Evolutionary conservation across 768 basidiomycete species (phyloP), one percentile per base, ranked within the genome.

Genomic region (Clavaria fumosa): DNA sequence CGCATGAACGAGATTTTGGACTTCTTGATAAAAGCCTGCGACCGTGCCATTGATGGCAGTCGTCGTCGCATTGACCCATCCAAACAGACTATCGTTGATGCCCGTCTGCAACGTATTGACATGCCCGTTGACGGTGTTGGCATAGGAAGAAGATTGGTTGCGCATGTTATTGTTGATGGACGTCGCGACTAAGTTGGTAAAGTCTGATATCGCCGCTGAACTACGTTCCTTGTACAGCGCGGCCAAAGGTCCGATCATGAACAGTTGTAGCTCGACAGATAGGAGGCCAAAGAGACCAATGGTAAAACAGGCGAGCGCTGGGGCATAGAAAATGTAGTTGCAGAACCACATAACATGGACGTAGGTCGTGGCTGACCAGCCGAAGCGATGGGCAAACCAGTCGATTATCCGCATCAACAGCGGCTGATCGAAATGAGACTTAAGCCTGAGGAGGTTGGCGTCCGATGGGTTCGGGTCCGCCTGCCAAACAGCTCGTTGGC

Each of bases 1-100:
- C 1, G 66, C 64, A 38, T 65, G 60, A n/a, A 97, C 85, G 4
- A 72, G 66, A 31, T 69, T 63, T 56, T 93, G 83, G 22, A 99
- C 59, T 35, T 88, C 89, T 39, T 63, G 63, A 59, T 97, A 97
- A 56, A 99, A 93, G 32, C 64, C 66, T 52, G 72, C 78, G 49
- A 99, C 61, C 3, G 93, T 95, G 47, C 64, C 61, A 55, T 99
- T 99, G 37, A 99, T 68, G 4, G 78, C 75, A 3, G 73, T 75
- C 1, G 89, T 93, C 5, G 93, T 93, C 12, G 64, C 69, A 48
- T 96, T 89, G 34, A 97, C 78, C 91, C 91, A 97, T 7, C 90
- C 89, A 44, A 97, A 93, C 32, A 97, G 58, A 18, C 81, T 82
- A 27, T 85, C 61, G 53, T 96, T 86, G 56, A 97, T 72, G 4